These are phyloP conservation scores for Alliaria petiolata DNA, from an alignment of 345 rosid species.

Conservation along the genomic window DNA sequence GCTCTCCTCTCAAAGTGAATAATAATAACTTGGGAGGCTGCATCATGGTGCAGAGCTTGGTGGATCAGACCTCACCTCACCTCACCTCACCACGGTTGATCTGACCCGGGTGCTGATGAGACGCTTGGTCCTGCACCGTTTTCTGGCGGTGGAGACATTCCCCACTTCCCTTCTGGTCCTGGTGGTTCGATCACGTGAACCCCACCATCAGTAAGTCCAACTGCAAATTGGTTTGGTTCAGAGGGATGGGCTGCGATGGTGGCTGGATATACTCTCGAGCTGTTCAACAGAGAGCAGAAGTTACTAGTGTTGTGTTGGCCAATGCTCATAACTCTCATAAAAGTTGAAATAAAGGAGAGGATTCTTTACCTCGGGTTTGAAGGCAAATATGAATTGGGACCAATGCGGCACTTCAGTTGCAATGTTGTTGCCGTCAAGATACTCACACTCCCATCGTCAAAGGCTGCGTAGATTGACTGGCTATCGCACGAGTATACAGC, in stretches of 20 bases:
- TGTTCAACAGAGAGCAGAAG: constrained; percentile 4
- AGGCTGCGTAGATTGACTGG: constrained; percentile 38
- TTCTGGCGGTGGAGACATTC: constrained; percentile 28
- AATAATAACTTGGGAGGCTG: constrained; percentile 31
- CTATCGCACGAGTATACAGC: constrained; percentile 48
- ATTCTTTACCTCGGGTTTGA: constrained; percentile 35
- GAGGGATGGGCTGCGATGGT: constrained; percentile 43
- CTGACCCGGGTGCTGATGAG: constrained; percentile 36
- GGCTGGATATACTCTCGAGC: constrained; percentile 38
- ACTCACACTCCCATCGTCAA: constrained; percentile 41
- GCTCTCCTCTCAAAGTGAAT: constrained; percentile 34
- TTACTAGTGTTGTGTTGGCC: neutral
- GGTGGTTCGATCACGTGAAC: constrained; percentile 42
- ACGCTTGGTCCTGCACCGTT: constrained; percentile 36
- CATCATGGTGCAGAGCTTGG: constrained; percentile 14
- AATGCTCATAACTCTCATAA: neutral
- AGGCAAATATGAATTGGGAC: constrained; percentile 38
- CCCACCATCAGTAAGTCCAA: constrained; percentile 42
- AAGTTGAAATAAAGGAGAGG: neutral
- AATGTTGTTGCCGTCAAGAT: constrained; percentile 35
- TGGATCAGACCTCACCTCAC: neutral
- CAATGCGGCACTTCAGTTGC: constrained; percentile 36
- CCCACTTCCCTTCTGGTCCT: constrained; percentile 41
- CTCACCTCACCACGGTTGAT: constrained; percentile 34
- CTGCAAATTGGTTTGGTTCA: constrained; percentile 39